Percentiles rank a stretch among this genome's conserved stretches.
These are phyloP conservation scores for Multifurca ochricompacta DNA, from an alignment of 768 basidiomycete genomes.

Conservation along the genomic window DNA sequence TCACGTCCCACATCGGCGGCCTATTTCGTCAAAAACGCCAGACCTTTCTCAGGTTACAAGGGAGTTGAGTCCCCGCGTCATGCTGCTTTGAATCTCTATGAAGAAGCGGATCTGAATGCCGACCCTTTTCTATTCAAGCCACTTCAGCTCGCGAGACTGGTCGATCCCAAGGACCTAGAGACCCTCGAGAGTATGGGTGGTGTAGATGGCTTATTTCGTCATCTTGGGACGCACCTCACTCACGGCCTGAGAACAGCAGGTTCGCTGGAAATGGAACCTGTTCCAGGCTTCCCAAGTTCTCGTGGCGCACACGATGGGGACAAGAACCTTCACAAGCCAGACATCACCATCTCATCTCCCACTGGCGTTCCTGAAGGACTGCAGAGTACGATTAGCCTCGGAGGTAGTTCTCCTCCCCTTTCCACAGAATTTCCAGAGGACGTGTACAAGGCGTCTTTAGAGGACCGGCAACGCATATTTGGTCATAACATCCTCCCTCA, in stretches of 20 bases:
- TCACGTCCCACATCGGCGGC: conserved; percentile 24
- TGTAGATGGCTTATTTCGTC: conserved; percentile 49
- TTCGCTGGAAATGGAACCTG: background rate
- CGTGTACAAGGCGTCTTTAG: conserved; percentile 31
- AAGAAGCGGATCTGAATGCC: conserved; percentile 48
- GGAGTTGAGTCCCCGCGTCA: conserved; percentile 21
- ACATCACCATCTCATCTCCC: conserved; percentile 36
- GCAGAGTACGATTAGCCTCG: conserved; percentile 13
- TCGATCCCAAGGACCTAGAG: conserved; percentile 82
- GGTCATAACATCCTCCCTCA: conserved; percentile 45
- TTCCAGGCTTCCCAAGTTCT: background rate
- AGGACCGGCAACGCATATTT: conserved; percentile 41
- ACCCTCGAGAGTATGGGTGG: conserved; percentile 67
- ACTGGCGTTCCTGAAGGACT: conserved; percentile 25
- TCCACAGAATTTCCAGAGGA: background rate
- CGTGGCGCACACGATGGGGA: conserved; percentile 18
- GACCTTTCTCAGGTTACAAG: no score
- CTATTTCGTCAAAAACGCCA: conserved; percentile 18
- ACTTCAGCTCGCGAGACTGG: conserved; percentile 66
- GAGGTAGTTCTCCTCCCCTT: background rate
- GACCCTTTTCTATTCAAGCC: conserved; percentile 72
- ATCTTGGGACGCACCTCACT: conserved; percentile 61
- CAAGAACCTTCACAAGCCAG: conserved; percentile 26
- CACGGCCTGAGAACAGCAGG: conserved; percentile 37
- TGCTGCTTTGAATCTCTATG: conserved; percentile 26